phyloP scores from a whole-genome alignment of 2,329 filamentous ascomycete genomes.

The Fusarium euwallaceae region DNA sequence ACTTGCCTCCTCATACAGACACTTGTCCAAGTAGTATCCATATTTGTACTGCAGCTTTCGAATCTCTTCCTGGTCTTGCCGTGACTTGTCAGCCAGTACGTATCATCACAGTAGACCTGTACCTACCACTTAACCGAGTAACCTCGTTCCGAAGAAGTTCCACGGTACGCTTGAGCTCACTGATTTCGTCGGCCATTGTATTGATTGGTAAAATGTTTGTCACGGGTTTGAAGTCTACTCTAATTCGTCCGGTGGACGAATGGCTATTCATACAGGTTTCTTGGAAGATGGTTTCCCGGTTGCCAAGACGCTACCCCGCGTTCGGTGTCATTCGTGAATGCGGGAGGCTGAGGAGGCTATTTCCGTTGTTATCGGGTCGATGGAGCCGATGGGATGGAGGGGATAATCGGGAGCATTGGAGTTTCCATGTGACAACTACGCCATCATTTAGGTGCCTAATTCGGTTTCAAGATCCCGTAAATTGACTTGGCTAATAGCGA shows the following conservation, averaged over 20 bases:
- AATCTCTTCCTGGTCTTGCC: conserved; percentile 16
- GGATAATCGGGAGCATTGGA: not conserved
- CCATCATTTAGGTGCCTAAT: not conserved
- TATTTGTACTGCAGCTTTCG: conserved; percentile 22
- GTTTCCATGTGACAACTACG: not conserved
- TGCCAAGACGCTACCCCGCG: not conserved
- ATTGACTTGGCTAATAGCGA: not conserved
- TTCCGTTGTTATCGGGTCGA: not conserved
- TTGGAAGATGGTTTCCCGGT: not conserved
- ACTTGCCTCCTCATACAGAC: conserved; percentile 12
- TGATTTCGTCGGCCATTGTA: conserved; percentile 1
- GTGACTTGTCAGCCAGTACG: not conserved
- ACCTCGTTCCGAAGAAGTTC: conserved; percentile 1
- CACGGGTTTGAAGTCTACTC: not conserved
- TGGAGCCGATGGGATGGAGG: not conserved
- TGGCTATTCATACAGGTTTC: not conserved
- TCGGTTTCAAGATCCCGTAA: not conserved
- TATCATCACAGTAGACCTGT: fast-evolving
- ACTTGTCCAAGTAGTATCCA: conserved; percentile 26
- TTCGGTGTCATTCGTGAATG: not conserved
- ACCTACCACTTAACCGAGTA: conserved; percentile 12
- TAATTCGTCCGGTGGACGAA: not conserved
- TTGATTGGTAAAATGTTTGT: conserved; percentile 3
- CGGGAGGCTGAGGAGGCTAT: not conserved
- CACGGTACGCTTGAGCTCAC: not conserved